Evolutionary conservation across 495 filamentous ascomycete genomes (phyloP).

Genomic region (Trichoderma asperelloides): DNA sequence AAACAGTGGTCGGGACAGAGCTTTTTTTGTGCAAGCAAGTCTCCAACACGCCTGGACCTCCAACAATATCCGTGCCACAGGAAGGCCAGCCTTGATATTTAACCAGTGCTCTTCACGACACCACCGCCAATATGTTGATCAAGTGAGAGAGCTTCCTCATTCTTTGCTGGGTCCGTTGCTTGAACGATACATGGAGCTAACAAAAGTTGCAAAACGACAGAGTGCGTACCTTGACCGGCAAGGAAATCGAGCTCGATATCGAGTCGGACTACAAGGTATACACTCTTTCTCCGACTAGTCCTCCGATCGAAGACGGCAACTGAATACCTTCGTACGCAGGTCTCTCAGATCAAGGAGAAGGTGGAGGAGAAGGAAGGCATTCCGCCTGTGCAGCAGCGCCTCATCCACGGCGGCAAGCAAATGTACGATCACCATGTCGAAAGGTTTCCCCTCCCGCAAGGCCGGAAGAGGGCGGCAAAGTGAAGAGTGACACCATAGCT

Average conservation of each 20-base stretch:
- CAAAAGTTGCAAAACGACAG: conserved; percentile 34
- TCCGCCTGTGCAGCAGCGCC: conserved; percentile 89
- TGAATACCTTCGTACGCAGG: conserved; percentile 37
- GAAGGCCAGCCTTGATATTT: not conserved
- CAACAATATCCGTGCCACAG: not conserved
- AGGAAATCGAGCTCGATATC: conserved; percentile 97
- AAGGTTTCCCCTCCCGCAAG: not conserved
- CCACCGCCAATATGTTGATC: conserved; percentile 10
- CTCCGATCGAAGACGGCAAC: not conserved
- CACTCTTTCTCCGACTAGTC: conserved; percentile 10
- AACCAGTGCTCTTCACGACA: not conserved
- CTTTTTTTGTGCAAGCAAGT: not conserved
- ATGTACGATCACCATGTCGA: conserved; percentile 52
- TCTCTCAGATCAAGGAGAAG: conserved; percentile 92
- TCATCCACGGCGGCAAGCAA: conserved; percentile 96
- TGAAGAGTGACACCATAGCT: not conserved
- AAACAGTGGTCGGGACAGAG: not conserved
- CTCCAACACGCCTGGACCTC: not conserved
- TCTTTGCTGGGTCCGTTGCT: not conserved
- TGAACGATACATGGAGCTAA: not conserved
- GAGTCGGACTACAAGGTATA: conserved; percentile 78
- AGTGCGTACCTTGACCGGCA: conserved; percentile 94
- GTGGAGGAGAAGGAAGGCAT: conserved; percentile 99
- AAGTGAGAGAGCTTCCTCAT: conserved; percentile 1
- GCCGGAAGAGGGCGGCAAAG: not conserved